phyloP scores from a whole-genome alignment of 805 yeast genomes.

The Yarrowia alimentaria region DNA sequence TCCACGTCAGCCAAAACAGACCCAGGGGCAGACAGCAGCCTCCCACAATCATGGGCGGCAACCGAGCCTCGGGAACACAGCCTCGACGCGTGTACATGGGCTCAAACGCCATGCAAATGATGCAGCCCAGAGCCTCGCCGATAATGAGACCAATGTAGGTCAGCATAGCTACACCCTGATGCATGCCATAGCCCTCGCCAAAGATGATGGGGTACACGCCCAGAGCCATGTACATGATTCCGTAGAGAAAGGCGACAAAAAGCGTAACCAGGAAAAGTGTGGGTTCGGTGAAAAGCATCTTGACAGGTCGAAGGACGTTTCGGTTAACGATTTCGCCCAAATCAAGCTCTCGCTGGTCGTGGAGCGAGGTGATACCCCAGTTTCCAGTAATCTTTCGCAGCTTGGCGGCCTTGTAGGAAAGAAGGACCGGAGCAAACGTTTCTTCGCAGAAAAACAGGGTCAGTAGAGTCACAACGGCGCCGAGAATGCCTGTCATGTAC shows the following conservation, averaged over 20 bases:
- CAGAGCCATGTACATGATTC: constrained; percentile 68
- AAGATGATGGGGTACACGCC: constrained; percentile 77
- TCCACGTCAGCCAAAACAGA: constrained; percentile 83
- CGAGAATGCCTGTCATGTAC: constrained; percentile 66
- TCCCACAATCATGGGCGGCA: constrained; percentile 73
- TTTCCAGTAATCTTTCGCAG: constrained; percentile 69
- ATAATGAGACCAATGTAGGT: constrained; percentile 76
- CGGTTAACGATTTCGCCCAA: constrained; percentile 59
- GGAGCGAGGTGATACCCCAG: constrained; percentile 81
- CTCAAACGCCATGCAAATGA: constrained; percentile 54
- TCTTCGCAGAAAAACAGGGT: constrained; percentile 55
- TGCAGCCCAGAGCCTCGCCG: constrained; percentile 59
- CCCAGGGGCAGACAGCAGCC: constrained; percentile 72
- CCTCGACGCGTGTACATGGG: constrained; percentile 50
- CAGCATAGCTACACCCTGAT: constrained; percentile 61
- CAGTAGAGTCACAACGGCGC: constrained; percentile 45
- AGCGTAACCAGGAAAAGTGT: constrained; percentile 64
- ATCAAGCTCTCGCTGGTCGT: constrained; percentile 59
- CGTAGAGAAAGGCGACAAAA: constrained; percentile 77
- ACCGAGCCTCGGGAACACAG: constrained; percentile 72
- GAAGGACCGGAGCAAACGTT: constrained; percentile 68
- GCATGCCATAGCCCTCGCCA: constrained; percentile 57
- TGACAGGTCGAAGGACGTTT: constrained; percentile 65
- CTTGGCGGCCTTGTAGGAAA: constrained; percentile 59
- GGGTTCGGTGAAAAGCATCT: constrained; percentile 68